Evolutionary conservation across 129 eudicot species (phyloP).

Genomic region (Flaveria robusta): DNA sequence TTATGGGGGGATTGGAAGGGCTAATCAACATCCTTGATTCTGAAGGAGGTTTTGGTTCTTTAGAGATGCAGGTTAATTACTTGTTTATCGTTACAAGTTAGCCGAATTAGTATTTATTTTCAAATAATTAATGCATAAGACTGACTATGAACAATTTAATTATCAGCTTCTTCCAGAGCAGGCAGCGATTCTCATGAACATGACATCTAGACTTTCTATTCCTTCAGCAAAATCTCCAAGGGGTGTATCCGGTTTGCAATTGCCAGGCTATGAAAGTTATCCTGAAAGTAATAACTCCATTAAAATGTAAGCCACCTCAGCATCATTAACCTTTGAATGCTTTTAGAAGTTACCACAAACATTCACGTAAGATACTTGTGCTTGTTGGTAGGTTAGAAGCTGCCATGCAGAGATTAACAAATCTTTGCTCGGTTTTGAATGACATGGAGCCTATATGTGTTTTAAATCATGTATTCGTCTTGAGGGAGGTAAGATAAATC

Average conservation of each 20-base stretch:
- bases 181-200: constrained; percentile 89
- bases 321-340: background rate
- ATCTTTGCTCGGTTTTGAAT: constrained; percentile 92
- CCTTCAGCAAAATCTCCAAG: constrained; percentile 81
- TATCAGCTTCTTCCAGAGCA: constrained; percentile 97
- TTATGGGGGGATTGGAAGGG: constrained; percentile 99
- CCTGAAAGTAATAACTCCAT: constrained; percentile 82
- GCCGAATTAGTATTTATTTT: background rate
- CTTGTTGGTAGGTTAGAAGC: constrained; percentile 87
- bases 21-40: constrained; percentile 95
- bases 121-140: constrained; percentile 12
- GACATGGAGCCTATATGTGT: constrained; percentile 99
- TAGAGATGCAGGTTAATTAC: constrained; percentile 87
- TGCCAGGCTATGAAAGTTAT: constrained; percentile 96
- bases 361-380: constrained; percentile 21
- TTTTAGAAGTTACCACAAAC: background rate
- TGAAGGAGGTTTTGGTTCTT: constrained; percentile 98
- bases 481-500: constrained; percentile 76
- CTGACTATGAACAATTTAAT: constrained; percentile 28
- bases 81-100: constrained; percentile 21
- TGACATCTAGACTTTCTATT: constrained; percentile 71
- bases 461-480: constrained; percentile 89
- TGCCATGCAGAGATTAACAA: constrained; percentile 99
- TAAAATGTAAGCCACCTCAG: constrained; percentile 65
- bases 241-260: constrained; percentile 67